Conservation (phyloP, 441 rosid species). For the Erodium texanum region DNA sequence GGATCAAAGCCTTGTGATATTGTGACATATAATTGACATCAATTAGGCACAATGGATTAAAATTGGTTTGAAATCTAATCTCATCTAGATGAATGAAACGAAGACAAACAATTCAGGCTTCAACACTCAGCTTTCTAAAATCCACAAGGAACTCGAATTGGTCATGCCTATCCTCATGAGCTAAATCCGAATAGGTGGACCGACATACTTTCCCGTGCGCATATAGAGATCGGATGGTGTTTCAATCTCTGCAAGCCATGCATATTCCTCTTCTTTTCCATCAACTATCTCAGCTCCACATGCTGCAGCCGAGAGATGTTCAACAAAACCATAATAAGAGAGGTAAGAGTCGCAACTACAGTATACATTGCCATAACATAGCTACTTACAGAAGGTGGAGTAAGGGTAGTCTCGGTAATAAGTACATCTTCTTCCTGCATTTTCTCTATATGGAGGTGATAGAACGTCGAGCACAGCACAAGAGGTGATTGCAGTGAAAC, state of each 20-base stretch:
- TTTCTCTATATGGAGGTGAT: constrained; percentile 76
- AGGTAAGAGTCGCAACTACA: not conserved
- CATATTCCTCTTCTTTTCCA: constrained; percentile 52
- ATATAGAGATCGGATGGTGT: constrained; percentile 64
- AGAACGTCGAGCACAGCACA: constrained; percentile 86
- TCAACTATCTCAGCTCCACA: constrained; percentile 29
- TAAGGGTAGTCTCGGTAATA: constrained; percentile 75
- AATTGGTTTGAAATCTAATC: too few species aligned
- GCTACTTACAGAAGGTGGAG: constrained; percentile 43
- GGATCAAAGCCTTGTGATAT: too few species aligned
- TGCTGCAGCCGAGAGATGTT: constrained; percentile 29
- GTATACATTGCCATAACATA: not conserved
- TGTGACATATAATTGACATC: too few species aligned
- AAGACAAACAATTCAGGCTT: not conserved
- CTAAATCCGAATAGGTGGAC: constrained; percentile 47
- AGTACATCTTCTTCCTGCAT: constrained; percentile 61
- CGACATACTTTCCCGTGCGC: constrained; percentile 49
- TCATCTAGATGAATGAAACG: too few species aligned
- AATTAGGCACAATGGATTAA: too few species aligned
- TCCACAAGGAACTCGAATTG: not conserved
- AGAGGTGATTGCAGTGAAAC: constrained; percentile 85
- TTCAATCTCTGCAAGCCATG: constrained; percentile 72
- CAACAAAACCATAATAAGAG: constrained; percentile 11
- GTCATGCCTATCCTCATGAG: not conserved
- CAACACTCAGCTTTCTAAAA: not conserved